Evolutionary conservation across 164 flowering plant genomes (phyloP).

Genomic region (Berberis thunbergii): DNA sequence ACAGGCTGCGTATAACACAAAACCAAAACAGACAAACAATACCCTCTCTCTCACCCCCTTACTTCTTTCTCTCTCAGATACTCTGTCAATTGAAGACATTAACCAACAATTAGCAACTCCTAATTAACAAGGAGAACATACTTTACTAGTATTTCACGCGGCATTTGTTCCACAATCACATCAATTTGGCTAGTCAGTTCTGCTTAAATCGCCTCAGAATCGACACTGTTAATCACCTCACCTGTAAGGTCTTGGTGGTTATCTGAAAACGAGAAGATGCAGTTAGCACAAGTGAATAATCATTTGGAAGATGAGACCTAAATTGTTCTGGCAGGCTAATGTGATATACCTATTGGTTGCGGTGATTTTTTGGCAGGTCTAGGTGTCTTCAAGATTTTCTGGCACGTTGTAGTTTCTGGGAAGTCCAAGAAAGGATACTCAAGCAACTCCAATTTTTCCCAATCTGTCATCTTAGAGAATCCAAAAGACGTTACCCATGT

Average conservation of each 20-base stretch:
- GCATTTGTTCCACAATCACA: background rate
- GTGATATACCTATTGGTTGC: constrained; percentile 20
- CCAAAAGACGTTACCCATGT: constrained; percentile 2
- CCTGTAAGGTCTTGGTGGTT: background rate
- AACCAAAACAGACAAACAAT: no score
- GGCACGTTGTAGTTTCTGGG: background rate
- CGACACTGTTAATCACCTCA: background rate
- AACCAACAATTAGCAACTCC: no score
- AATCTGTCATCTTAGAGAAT: background rate
- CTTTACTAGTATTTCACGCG: background rate
- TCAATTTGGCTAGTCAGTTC: background rate
- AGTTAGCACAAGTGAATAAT: no score
- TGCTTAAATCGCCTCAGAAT: background rate
- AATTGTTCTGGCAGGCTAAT: no score
- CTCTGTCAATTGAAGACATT: no score
- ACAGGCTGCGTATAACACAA: no score
- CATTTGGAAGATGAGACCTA: no score
- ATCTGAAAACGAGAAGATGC: background rate
- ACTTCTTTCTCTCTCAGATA: no score
- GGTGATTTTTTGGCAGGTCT: no score
- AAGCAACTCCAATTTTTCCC: background rate
- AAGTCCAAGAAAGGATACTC: constrained; percentile 1
- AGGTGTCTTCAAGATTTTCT: background rate
- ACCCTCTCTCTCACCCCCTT: no score
- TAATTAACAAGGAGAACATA: no score